Base-by-base conservation (phyloP, 1,284 basidiomycete species). In the Puccinia coronata region DNA sequence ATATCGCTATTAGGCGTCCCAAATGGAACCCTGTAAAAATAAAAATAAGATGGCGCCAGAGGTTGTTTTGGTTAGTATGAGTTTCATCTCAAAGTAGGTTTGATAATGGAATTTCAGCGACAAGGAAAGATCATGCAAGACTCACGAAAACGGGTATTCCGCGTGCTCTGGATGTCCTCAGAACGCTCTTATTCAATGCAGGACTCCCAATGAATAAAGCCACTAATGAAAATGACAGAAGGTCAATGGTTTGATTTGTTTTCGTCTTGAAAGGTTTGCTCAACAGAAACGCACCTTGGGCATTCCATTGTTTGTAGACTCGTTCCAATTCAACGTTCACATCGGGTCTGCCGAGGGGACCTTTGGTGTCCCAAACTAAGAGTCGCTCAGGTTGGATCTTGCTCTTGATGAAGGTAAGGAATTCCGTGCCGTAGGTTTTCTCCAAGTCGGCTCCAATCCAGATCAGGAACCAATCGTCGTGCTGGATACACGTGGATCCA, bases 321-420 rank as follows among this genome's bases (percentile, higher is more conserved):
- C 92, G 91, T 84, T 89, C 91, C 82, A 93, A 84, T 81, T 93
- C 86, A 85, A 92, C 91, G 90, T 92, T 91, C 16, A 90, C 90
- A 84, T 93, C 91, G 9, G 92, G 92, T 75, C 92, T 89, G 31
- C 91, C 91, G 65, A 91, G 91, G 80, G 90, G 87, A 72, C 87
- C 86, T 86, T 91, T 92, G 82, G 89, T 90, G 86, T 92, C 92
- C 92, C 92, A 92, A 31, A 92, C 88, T n/a, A 90, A 87, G 36
- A 90, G 87, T 63, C 92, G 90, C 85, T 92, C 91, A 51, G 91
- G 91, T 82, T 88, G 90, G 59, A 92, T 87, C 84, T 92, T 89
- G 80, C 89, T 88, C 84, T 90, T 88, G 83, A 92, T 92, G 72
- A 92, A 88, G 25, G 89, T 89, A 82, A 88, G 89, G 83, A 92